Conservation (phyloP, 805 yeast species). For the Metschnikowia proteae region DNA sequence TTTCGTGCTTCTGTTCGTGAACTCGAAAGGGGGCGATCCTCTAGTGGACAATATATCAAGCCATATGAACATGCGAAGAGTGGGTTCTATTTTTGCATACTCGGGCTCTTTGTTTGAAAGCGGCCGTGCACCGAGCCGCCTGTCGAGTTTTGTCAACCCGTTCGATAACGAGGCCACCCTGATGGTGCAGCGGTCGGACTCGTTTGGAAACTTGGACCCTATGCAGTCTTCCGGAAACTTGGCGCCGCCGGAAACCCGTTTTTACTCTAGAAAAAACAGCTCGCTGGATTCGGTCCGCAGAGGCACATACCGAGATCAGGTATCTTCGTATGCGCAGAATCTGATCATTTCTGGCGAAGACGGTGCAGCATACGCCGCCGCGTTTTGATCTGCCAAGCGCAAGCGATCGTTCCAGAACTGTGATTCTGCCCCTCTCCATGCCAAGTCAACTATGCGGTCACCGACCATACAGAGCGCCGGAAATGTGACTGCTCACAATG, state of each 20-base stretch:
- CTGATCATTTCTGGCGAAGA: neutral
- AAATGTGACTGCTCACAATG: neutral
- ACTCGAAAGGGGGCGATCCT: conserved; percentile 7
- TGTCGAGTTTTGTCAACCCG: conserved; percentile 10
- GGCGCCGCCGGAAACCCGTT: neutral
- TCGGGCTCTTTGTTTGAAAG: conserved; percentile 2
- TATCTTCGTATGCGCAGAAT: neutral
- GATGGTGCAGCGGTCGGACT: neutral
- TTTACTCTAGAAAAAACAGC: neutral
- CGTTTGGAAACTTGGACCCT: neutral
- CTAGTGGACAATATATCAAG: conserved; percentile 1
- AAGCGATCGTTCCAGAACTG: no score
- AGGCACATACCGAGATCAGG: neutral
- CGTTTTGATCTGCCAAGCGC: neutral
- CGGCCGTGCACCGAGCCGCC: conserved; percentile 2
- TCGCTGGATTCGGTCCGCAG: conserved; percentile 2
- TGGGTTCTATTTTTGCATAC: conserved; percentile 6
- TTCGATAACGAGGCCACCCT: conserved; percentile 6
- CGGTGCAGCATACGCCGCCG: neutral
- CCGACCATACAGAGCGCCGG: neutral
- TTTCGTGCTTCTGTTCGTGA: conserved; percentile 8
- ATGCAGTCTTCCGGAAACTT: neutral
- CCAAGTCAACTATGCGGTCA: neutral
- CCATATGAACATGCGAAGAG: neutral
- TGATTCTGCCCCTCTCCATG: neutral